A percentile compares a stretch with the other conserved stretches of the same genome.
Conservation (phyloP, 352 stramenopile genomes). For the Phytophthora meadii region DNA sequence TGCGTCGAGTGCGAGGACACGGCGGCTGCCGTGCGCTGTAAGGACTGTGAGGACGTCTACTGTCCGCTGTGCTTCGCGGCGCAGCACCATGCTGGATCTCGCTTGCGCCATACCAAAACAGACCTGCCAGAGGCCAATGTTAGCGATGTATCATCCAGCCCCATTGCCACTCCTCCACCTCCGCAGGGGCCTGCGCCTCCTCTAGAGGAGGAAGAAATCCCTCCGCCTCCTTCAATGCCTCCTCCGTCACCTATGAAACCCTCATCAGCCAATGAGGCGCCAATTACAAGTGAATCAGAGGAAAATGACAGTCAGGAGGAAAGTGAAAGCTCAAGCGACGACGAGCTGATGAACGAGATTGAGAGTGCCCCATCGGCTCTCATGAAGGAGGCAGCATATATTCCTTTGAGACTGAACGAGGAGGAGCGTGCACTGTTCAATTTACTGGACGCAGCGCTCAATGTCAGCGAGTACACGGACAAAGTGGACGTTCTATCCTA, state of each 20-base stretch:
- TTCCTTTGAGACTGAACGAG: slow-evolving; percentile 74
- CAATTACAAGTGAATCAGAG: slow-evolving; percentile 43
- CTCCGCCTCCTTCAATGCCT: neutral
- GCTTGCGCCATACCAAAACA: slow-evolving; percentile 51
- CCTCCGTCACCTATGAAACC: slow-evolving; percentile 15
- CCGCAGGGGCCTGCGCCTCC: neutral
- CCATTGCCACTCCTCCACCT: slow-evolving; percentile 1
- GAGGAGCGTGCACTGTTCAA: slow-evolving; percentile 80
- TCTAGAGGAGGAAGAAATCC: slow-evolving; percentile 3
- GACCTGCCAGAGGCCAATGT: slow-evolving; percentile 25
- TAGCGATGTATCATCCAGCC: neutral
- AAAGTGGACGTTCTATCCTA: slow-evolving; percentile 90
- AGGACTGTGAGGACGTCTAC: slow-evolving; percentile 76
- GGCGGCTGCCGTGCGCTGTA: slow-evolving; percentile 67
- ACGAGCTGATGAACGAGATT: slow-evolving; percentile 44
- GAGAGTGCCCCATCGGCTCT: slow-evolving; percentile 33
- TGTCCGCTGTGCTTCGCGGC: slow-evolving; percentile 80
- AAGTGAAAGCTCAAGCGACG: slow-evolving; percentile 15
- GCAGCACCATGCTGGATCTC: slow-evolving; percentile 71
- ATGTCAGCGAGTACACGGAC: slow-evolving; percentile 94
- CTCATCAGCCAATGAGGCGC: slow-evolving; percentile 6
- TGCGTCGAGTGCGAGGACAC: slow-evolving; percentile 90
- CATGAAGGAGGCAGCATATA: slow-evolving; percentile 53
- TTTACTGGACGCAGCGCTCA: slow-evolving; percentile 81
- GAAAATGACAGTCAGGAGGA: slow-evolving; percentile 32